These are phyloP conservation scores for Ambrosiella xylebori DNA, from an alignment of 2,329 filamentous ascomycete species.

Conservation along the genomic window DNA sequence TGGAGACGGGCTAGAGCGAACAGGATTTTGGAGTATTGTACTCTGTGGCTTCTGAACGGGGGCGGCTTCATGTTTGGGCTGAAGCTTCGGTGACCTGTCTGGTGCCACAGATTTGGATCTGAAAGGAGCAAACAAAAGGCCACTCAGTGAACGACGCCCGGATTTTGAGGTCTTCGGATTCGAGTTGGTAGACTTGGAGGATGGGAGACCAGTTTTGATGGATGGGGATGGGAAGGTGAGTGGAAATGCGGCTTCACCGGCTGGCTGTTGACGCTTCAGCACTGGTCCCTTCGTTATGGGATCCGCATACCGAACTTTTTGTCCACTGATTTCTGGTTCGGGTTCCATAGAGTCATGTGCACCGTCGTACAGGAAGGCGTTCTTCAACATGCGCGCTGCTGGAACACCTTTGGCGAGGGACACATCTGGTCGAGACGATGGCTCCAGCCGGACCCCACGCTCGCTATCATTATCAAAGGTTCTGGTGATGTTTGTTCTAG, in stretches of 20 bases:
- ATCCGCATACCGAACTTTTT: neutral
- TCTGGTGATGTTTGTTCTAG: neutral
- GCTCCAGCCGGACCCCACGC: neutral
- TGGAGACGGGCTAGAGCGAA: neutral
- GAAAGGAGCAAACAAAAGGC: slow-evolving; percentile 8
- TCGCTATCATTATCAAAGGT: neutral
- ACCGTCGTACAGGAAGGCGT: slow-evolving; percentile 3
- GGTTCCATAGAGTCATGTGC: slow-evolving; percentile 4
- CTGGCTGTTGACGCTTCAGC: neutral
- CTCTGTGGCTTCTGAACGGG: neutral
- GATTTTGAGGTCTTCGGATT: neutral
- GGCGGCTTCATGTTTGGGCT: neutral
- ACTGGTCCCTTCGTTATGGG: neutral
- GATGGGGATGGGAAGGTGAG: neutral
- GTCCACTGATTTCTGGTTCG: neutral
- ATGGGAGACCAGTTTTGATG: neutral
- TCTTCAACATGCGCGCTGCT: slow-evolving; percentile 1
- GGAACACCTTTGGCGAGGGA: neutral
- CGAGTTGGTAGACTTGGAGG: neutral
- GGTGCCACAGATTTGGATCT: slow-evolving; percentile 10
- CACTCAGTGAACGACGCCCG: slow-evolving; percentile 6
- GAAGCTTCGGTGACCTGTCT: slow-evolving; percentile 1
- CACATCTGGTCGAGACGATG: neutral
- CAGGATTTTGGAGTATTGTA: neutral
- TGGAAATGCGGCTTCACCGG: neutral